These are phyloP conservation scores for Nicotiana noctiflora DNA, from an alignment of 257 asterid species.

Conservation along the genomic window DNA sequence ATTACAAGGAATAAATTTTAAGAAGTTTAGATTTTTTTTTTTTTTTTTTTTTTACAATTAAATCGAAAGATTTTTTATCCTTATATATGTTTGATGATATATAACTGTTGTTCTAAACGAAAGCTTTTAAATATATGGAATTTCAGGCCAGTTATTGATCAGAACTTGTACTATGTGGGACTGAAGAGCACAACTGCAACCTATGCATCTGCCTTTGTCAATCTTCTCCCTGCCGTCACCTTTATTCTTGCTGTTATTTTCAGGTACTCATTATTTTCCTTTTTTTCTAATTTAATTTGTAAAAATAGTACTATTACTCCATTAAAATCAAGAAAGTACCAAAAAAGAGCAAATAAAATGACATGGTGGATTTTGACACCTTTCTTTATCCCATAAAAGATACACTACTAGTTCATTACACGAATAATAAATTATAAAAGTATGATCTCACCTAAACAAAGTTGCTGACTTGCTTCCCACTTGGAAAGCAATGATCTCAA, in stretches of 20 bases:
- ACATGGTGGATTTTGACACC: background rate
- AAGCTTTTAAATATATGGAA: background rate
- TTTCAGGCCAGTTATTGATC: conserved; percentile 87
- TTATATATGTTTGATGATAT: background rate
- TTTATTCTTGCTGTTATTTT: conserved; percentile 72
- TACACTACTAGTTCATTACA: background rate
- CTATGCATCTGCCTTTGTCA: conserved; percentile 77
- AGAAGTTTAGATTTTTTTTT: background rate
- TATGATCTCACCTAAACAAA: background rate
- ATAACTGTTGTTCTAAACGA: background rate
- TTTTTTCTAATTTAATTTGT: background rate
- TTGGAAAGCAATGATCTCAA: conserved; percentile 6
- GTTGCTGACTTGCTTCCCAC: conserved; percentile 8
- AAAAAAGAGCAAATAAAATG: background rate
- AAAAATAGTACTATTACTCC: background rate
- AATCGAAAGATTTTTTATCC: background rate
- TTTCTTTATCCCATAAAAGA: background rate
- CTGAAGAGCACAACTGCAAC: conserved; percentile 82
- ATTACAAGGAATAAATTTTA: background rate
- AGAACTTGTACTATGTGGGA: conserved; percentile 73
- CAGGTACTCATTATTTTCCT: conserved; percentile 38
- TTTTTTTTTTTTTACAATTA: background rate
- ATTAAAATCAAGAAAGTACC: background rate
- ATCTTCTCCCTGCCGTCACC: conserved; percentile 86
- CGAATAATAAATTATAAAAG: conserved; percentile 1